Percentiles rank a stretch among this genome's conserved stretches.
Evolutionary conservation across 1,284 basidiomycete species (phyloP).

Genomic region (Veloboletus limbatus): DNA sequence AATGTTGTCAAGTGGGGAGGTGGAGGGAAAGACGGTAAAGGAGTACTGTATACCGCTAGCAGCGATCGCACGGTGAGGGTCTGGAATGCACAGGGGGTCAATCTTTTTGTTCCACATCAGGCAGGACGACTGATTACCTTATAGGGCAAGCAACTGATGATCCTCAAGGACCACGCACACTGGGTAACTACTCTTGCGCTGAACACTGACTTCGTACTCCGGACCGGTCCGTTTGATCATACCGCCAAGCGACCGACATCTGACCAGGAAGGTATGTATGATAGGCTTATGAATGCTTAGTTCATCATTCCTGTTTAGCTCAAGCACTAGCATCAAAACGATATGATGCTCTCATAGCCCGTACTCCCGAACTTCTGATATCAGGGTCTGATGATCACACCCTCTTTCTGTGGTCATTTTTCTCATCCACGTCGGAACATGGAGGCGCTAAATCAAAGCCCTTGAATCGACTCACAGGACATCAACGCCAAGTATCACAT

Average conservation of each 20-base stretch:
- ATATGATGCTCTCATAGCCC: conserved; percentile 66
- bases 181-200: conserved; percentile 98
- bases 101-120: conserved; percentile 13
- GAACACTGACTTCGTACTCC: conserved; percentile 92
- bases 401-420: conserved; percentile 87
- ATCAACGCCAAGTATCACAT: conserved; percentile 94
- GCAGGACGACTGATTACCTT: conserved; percentile 11
- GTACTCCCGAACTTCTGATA: conserved; percentile 82
- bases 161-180: conserved; percentile 93
- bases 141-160: conserved; percentile 65
- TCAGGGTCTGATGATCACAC: conserved; percentile 96
- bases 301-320: conserved; percentile 42
- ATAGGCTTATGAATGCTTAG: not conserved
- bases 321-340: conserved; percentile 72
- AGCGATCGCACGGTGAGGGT: conserved; percentile 93
- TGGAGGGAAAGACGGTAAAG: conserved; percentile 60
- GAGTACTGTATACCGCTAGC: conserved; percentile 90
- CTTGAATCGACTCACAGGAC: conserved; percentile 84
- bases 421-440: conserved; percentile 45
- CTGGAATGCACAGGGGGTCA: conserved; percentile 83
- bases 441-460: conserved; percentile 73
- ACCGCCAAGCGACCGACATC: conserved; percentile 70
- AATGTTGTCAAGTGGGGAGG: conserved; percentile 98
- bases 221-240: conserved; percentile 95
- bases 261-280: conserved; percentile 70